A percentile compares a stretch with the other conserved stretches of the same genome.
These are phyloP conservation scores for Mortierella sp. DNA, from an alignment of 371 early-diverging fungal genomes.

Conservation along the genomic window DNA sequence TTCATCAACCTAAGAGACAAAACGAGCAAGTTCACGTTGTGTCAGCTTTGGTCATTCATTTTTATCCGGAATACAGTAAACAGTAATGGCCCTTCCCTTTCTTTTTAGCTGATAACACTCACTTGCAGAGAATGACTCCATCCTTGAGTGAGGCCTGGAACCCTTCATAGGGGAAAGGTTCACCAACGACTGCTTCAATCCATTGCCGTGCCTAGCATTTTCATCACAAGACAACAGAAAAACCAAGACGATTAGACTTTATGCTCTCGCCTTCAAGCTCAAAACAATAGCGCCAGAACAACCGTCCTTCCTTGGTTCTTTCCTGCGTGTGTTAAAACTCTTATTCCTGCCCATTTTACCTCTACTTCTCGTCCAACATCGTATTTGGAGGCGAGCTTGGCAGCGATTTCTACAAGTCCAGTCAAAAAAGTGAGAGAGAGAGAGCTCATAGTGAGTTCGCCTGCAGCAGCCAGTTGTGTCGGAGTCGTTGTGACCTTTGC, in stretches of 20 bases:
- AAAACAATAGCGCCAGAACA: no score
- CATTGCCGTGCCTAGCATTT: conserved; percentile 66
- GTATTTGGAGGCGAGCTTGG: conserved; percentile 69
- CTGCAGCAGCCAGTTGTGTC: not conserved
- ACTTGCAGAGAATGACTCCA: conserved; percentile 89
- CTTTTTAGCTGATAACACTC: conserved; percentile 8
- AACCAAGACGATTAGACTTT: not conserved
- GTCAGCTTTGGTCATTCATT: not conserved
- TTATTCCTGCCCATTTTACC: conserved; percentile 20
- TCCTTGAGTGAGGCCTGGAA: conserved; percentile 83
- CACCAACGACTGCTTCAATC: conserved; percentile 75
- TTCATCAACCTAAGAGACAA: conserved; percentile 64
- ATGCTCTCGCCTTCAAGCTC: not conserved
- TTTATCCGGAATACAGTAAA: not conserved
- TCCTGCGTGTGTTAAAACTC: not conserved
- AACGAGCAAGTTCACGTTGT: not conserved
- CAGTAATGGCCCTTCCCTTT: not conserved
- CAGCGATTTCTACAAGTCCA: conserved; percentile 63
- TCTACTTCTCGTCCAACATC: conserved; percentile 69
- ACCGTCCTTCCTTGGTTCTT: not conserved
- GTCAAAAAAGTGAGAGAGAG: not conserved
- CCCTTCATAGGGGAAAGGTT: conserved; percentile 62
- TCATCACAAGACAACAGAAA: not conserved
- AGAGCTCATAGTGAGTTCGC: not conserved
- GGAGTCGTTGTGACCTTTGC: no score